Base-by-base conservation (phyloP, 148 eudicot species). In the Heliamphora exappendiculata region DNA sequence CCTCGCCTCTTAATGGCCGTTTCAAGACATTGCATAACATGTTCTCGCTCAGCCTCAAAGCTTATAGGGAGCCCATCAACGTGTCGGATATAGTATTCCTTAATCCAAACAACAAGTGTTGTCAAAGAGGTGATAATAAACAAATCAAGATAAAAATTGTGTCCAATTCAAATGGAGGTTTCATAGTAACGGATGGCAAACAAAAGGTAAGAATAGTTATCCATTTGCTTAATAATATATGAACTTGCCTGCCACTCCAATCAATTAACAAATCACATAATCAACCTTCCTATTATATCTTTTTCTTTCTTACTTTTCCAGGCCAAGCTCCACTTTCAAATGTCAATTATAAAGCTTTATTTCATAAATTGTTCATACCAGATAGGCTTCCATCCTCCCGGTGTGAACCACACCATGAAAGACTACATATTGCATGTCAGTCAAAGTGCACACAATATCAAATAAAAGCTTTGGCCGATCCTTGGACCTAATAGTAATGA, bases 71-170 rank as follows among this genome's bases (percentile, higher is more conserved):
- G 78, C 39, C 99, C 98, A 86, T 95, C 98, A 79, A 82, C 83
- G 54, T 95, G 99, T 64, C 99, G 85, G 54, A 95, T 93, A 68
- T 86, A 95, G 85, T 83, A 95, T 83, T 95, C 99, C 98, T 95
- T 67, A 60, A 20, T n/a, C 47, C 36, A 75, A 54, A 69, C 50
- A 54, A 53, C 14, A 55, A 74, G 39, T 20, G 1, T 75, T 31
- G 33, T 28, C 76, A 29, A 58, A 73, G 39, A 39, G 33, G 41
- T 39, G 65, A 55, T 1, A 1, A 57, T 22, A 31, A 14, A 36
- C 0, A 17, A 62, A 44, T 5, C 47, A 11, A 31, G 67, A 20
- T n/a, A n/a, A n/a, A n/a, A n/a, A n/a, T n/a, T n/a, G n/a, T n/a
- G n/a, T n/a, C n/a, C n/a, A n/a, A n/a, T n/a, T n/a, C n/a, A n/a